These are phyloP conservation scores for Elsinoe necatrix DNA, from an alignment of 2,329 filamentous ascomycete species.

Conservation along the genomic window DNA sequence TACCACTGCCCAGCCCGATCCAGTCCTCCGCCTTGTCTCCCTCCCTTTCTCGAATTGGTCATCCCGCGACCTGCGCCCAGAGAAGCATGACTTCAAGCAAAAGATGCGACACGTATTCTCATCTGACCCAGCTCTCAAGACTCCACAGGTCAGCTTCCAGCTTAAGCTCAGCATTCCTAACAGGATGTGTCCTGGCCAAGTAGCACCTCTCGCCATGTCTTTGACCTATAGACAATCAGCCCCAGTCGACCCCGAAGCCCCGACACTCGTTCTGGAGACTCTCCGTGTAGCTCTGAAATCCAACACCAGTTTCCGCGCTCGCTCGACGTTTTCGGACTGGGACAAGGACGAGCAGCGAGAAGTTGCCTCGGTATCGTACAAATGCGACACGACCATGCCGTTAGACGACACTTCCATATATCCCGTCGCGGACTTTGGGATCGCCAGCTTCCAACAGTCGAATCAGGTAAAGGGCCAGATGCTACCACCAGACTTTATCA, in stretches of 20 bases:
- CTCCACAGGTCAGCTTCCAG: background rate
- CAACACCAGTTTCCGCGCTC: conserved; percentile 3
- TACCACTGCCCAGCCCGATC: background rate
- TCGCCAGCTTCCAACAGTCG: background rate
- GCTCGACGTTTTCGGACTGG: conserved; percentile 1
- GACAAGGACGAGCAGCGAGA: background rate
- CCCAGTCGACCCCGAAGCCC: background rate
- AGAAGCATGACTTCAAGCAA: conserved; percentile 5
- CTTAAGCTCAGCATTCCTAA: conserved; percentile 1
- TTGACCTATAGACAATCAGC: background rate
- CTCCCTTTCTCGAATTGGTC: background rate
- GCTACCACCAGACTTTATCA: background rate
- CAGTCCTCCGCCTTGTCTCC: background rate
- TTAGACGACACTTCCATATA: background rate
- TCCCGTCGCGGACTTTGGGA: conserved; percentile 3
- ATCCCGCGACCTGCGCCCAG: background rate
- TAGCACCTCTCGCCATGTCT: background rate
- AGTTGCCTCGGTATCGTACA: background rate
- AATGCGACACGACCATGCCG: background rate
- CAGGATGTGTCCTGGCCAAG: background rate
- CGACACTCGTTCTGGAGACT: conserved; percentile 4
- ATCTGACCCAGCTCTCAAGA: conserved; percentile 7
- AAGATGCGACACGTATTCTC: conserved; percentile 14
- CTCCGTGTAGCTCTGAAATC: background rate
- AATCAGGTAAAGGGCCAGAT: background rate